Evolutionary conservation across 306 rosid species (phyloP), one percentile per base, ranked within the genome.

Genomic region (Alnus rubra): DNA sequence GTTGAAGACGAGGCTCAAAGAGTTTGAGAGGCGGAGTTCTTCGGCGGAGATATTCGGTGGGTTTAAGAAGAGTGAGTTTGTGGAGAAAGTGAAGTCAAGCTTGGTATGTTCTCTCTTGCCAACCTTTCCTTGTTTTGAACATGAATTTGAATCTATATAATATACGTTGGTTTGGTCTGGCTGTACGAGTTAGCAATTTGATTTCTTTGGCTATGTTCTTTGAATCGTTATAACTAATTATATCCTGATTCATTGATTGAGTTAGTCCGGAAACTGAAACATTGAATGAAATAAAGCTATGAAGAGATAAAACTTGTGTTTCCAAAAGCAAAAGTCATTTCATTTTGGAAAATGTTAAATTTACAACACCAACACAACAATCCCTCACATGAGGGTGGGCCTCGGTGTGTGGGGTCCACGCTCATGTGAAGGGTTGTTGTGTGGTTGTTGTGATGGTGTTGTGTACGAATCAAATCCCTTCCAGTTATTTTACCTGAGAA

Each of bases 21-120:
- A 93, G 84, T 93, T 96, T 47, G 99, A 95, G 88, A 95, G 85
- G 75, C 85, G 92, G 19, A 88, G 91, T 79, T 87, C 97, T 54
- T 83, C 94, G 3, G 70, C 53, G 0, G 93, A 92, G 71, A 81
- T 92, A 84, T 91, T 94, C 23, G 88, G 86, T 18, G 92, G 90
- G 3, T 91, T 94, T 73, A 94, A 89, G 93, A 96, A 89, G 28
- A 82, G 88, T 39, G 97, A 96, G 70, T 90, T 96, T 79, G 56
- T 96, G 9, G 97, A 93, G 93, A 96, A 96, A 81, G 80, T 96
- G 33, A 96, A 96, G 84, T 83, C 97, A 15, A 88, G 95, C 78
- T 82, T 89, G 94, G 99, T 93, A 74, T 79, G 93, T 58, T 53
- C 44, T 53, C 53, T 77, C 79, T 59, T 53, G 45, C 84, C 74